Base-by-base conservation (phyloP, 2,329 filamentous ascomycete species). In the Hypoxylon sp. region DNA sequence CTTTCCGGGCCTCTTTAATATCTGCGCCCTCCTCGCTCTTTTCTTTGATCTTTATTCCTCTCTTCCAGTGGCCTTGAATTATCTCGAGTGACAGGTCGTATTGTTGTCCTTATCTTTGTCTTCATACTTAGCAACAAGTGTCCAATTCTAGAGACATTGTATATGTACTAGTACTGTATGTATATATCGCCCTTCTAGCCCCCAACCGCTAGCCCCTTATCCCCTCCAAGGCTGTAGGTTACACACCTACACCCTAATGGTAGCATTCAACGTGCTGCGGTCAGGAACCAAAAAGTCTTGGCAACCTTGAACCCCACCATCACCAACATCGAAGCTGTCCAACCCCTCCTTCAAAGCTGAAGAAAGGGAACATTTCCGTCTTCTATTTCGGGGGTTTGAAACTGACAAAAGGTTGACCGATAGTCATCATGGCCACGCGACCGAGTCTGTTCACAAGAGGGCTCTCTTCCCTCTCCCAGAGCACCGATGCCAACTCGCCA, bases 361-460 rank as follows among this genome's bases (percentile, higher is more conserved):
- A 48, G 8, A 15, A 21, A 39, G 31, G 50, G 53, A 62, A 31
- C 47, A 42, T 29, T 50, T 47, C 5, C 24, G 27, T 32, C 37
- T 53, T 56, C 44, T 62, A 54, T 24, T 56, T 59, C 57, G 15
- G 50, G 19, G 27, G 17, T 52, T 31, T 15, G 6, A 54, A 55
- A 6, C 32, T 62, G 66, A 66, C 24, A 17, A 42, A 17, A 60
- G 54, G 29, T 58, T 31, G 6, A 57, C 47, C 15, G 37, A 2
- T 31, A 53, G 19, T 69, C 27, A 81, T 48, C 75, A 90, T 90
- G 87, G 83, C 88, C 53, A 75, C 82, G 57, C 84, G 86, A 78
- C 87, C 88, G 37, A 82, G 84, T 62, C 83, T 90, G 78, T 87
- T 90, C 77, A 91, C 88, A 47, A 84, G 87, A 72, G 88, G 87